Evolutionary conservation across 2,329 filamentous ascomycete species (phyloP), one percentile per base, ranked within the genome.

Genomic region (Colletotrichum trifolii): DNA sequence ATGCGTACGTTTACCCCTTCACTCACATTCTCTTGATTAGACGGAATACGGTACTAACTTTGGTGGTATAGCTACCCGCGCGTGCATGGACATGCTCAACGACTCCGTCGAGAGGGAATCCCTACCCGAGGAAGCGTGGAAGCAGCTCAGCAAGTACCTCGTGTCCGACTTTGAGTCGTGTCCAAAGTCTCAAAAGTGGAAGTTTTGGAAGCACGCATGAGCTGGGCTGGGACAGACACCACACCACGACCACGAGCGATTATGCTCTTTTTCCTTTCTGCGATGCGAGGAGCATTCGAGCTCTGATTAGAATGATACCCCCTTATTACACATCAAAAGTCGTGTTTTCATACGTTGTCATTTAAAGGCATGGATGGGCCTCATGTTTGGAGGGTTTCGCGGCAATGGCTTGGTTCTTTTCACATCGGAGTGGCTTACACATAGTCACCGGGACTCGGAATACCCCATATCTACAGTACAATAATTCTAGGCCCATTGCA

Each of bases 61-160:
- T 12, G 47, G 9, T 13, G 7, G 10, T 10, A 25, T 33, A 71
- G 70, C 70, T 25, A 71, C 70, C 3, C 65, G 64, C 2, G 69
- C 69, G 13, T 71, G 69, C 54, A 69, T 71, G 13, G 66, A 69
- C 34, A 62, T 71, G 40, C 70, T 71, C 58, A 71, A 71, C 45
- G 69, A 71, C 52, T 69, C 67, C 9, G 69, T 70, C 50, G 68
- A 69, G 35, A 25, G 25, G 4, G 25, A 25, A 25, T 63, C 63
- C 5, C 61, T 71, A 8, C 70, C 70, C n/a, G 67, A 70, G 25
- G 70, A 71, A 46, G 70, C 67, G 15, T 67, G 67, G 59, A 67
- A 67, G 57, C 60, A 66, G 46, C 64, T 71, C 42, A 67, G 66
- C 60, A 54, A 68, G 59, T 64, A 69, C 60, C 45, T 69, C 60